Evolutionary conservation across 2,329 filamentous ascomycete genomes (phyloP).

Genomic region (Aspergillus floridensis): DNA sequence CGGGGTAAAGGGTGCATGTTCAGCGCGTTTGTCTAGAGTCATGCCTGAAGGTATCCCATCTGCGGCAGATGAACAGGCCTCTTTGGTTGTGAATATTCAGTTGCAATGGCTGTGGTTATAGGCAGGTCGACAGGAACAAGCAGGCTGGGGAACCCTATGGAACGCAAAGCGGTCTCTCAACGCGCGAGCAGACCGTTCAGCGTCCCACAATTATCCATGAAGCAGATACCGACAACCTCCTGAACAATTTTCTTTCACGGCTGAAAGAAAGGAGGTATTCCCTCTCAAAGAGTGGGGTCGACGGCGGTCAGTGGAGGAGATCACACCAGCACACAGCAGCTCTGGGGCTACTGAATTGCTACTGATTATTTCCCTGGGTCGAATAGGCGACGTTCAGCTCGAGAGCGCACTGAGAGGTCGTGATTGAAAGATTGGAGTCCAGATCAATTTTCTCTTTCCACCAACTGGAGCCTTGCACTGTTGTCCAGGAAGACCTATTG

Average conservation of each 20-base stretch:
- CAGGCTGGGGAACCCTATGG: conserved; percentile 50
- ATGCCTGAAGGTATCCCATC: conserved; percentile 36
- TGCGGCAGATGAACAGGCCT: conserved; percentile 20
- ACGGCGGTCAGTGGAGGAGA: neutral
- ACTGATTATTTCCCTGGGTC: neutral
- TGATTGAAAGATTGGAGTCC: neutral
- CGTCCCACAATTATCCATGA: conserved; percentile 50
- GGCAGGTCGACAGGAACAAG: conserved; percentile 9
- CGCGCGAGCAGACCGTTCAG: conserved; percentile 48
- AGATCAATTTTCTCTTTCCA: neutral
- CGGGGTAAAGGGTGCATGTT: conserved; percentile 41
- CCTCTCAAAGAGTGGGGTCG: neutral
- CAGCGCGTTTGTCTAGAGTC: conserved; percentile 39
- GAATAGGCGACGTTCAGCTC: neutral
- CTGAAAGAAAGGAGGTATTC: neutral
- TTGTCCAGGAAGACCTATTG: neutral
- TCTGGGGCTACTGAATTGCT: neutral
- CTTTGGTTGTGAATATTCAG: conserved; percentile 12
- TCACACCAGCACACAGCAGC: neutral
- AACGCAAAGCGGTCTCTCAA: conserved; percentile 53
- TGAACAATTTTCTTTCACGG: neutral
- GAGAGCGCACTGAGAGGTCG: neutral
- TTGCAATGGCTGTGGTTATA: conserved; percentile 11
- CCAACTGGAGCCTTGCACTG: neutral
- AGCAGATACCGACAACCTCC: conserved; percentile 22